A percentile compares a stretch with the other conserved stretches of the same genome.
These are phyloP conservation scores for Penicillium macrosclerotiorum DNA, from an alignment of 495 filamentous ascomycete genomes.

Conservation along the genomic window DNA sequence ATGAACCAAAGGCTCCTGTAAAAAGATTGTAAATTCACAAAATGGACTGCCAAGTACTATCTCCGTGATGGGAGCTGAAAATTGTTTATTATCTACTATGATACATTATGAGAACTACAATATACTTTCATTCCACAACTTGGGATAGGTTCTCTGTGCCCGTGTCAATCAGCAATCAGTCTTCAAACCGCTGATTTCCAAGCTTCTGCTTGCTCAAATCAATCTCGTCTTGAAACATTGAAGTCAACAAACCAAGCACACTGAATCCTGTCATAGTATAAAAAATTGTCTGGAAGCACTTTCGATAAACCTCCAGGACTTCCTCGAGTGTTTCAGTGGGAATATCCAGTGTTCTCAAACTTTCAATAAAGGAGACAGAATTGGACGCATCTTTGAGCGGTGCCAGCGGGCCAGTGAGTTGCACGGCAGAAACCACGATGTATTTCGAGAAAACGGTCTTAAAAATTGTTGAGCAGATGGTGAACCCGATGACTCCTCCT, in stretches of 20 bases:
- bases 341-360: neutral
- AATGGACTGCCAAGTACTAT: too few relatives aligned
- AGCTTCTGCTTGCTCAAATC: slow-evolving; percentile 3
- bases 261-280: neutral
- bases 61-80: too few relatives aligned
- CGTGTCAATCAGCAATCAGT: too few relatives aligned
- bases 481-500: slow-evolving; percentile 37
- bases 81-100: too few relatives aligned
- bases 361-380: slow-evolving; percentile 20
- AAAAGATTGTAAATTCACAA: too few relatives aligned
- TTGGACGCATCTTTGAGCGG: slow-evolving; percentile 33
- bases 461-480: slow-evolving; percentile 16
- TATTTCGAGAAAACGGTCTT: neutral
- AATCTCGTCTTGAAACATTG: slow-evolving; percentile 1
- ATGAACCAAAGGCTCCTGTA: too few relatives aligned
- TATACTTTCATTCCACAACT: too few relatives aligned
- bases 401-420: slow-evolving; percentile 38
- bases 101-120: too few relatives aligned
- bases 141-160: too few relatives aligned
- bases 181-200: neutral
- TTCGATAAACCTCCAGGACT: neutral
- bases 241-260: slow-evolving; percentile 1
- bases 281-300: slow-evolving; percentile 1
- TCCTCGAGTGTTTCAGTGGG: neutral
- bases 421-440: neutral